Evolutionary conservation across 2,329 filamentous ascomycete species (phyloP), one percentile per base, ranked within the genome.

Genomic region (Coniochaeta prunicola): DNA sequence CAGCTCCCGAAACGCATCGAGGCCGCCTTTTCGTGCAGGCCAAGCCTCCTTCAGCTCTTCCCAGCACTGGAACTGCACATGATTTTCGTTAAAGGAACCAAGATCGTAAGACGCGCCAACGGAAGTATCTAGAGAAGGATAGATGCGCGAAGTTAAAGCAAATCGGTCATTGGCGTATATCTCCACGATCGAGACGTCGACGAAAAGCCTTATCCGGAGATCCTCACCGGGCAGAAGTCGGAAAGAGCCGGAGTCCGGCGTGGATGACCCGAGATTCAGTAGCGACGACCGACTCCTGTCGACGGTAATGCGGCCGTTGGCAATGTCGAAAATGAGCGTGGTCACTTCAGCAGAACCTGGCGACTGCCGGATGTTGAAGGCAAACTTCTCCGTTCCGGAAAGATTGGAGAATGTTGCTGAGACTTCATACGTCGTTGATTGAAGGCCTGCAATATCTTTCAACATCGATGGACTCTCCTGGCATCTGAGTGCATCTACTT

Each of bases 181-280:
- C 33, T 66, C 64, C n/a, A 66, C 58, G 15, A 64, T 48, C 12
- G 64, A 65, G 19, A 59, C 62, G 56, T 66, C 64, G n/a, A 63
- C 63, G 45, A 65, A 63, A 15, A 66, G 42, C 6, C 61, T 57
- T 6, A 65, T 13, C 4, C 60, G 38, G 9, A 66, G 63, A 26
- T 64, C 59, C 58, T 66, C 64, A 17, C 64, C 62, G 6, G 59
- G 48, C 24, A 53, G 48, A 9, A 53, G 48, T 13, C 26, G 48
- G 48, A 53, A 31, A 15, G n/a, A 9, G 5, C 48, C 48, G 24
- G 48, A 53, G 26, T 53, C 48, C n/a, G 48, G 48, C n/a, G 26
- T 30, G 10, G 12, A 13, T 19, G 48, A 12, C 48, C 48, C 48
- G 26, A 53, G 48, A 4, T 53, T 53, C 26, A 15, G 24, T 6